Conservation (phyloP, 352 stramenopile genomes). For the Phytophthora ramorum region DNA sequence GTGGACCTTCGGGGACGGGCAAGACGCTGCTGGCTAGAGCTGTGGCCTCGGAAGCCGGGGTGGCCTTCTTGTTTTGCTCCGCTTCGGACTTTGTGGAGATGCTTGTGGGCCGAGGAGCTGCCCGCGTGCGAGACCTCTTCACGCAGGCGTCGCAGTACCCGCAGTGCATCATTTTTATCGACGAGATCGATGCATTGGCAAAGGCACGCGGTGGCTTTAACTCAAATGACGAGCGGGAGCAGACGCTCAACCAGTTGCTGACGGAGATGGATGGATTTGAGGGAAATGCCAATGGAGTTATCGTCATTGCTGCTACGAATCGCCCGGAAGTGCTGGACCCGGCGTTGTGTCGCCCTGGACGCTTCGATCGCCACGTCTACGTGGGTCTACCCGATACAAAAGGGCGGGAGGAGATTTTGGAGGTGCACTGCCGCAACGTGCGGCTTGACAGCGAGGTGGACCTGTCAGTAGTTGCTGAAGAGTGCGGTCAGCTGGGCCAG, state of each 20-base stretch:
- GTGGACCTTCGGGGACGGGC: slow-evolving; percentile 93
- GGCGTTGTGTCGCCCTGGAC: slow-evolving; percentile 95
- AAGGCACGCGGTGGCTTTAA: slow-evolving; percentile 88
- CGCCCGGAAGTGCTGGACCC: slow-evolving; percentile 95
- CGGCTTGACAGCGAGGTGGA: slow-evolving; percentile 64
- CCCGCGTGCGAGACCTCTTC: slow-evolving; percentile 94
- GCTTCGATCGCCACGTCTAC: slow-evolving; percentile 97
- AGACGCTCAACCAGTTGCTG: slow-evolving; percentile 95
- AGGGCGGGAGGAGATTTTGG: slow-evolving; percentile 85
- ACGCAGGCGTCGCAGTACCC: slow-evolving; percentile 93
- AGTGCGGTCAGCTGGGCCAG: slow-evolving; percentile 66
- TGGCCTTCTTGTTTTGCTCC: slow-evolving; percentile 96
- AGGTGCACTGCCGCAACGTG: slow-evolving; percentile 72
- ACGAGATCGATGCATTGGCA: slow-evolving; percentile 96
- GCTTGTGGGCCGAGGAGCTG: slow-evolving; percentile 95
- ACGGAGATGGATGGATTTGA: slow-evolving; percentile 93
- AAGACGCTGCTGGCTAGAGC: slow-evolving; percentile 95
- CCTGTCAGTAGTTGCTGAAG: slow-evolving; percentile 53
- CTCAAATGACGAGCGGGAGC: slow-evolving; percentile 95
- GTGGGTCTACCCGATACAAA: slow-evolving; percentile 94
- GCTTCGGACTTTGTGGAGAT: slow-evolving; percentile 98
- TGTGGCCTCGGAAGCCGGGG: slow-evolving; percentile 93
- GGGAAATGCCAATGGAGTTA: slow-evolving; percentile 91
- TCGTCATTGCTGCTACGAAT: slow-evolving; percentile 98
- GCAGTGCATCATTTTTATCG: slow-evolving; percentile 98